A percentile compares a stretch with the other conserved stretches of the same genome.
These are phyloP conservation scores for Cajanus cajan DNA, from an alignment of 306 rosid species.

Conservation along the genomic window DNA sequence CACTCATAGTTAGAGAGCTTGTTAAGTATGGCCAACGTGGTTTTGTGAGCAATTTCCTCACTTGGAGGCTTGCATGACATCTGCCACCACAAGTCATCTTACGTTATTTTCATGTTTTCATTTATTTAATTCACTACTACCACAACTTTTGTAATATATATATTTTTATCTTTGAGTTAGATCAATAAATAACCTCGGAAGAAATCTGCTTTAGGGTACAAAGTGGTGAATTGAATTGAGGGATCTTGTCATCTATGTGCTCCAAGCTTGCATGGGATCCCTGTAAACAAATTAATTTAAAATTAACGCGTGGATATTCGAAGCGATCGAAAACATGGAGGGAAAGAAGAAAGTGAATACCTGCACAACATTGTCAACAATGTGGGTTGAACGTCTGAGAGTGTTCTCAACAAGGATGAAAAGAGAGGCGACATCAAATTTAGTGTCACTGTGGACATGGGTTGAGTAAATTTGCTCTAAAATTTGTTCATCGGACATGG, in stretches of 20 bases:
- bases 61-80: not conserved
- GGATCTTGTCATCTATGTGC: not conserved
- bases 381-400: constrained; percentile 44
- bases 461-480: constrained; percentile 42
- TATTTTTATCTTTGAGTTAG: no score
- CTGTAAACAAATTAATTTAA: not conserved
- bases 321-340: not conserved
- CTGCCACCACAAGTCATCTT: not conserved
- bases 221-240: not conserved
- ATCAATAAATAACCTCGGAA: no score
- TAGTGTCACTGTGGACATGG: constrained; percentile 44
- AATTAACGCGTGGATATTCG: not conserved
- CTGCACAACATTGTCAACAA: constrained; percentile 43
- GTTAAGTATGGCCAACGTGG: not conserved
- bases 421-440: constrained; percentile 51
- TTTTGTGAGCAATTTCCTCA: not conserved
- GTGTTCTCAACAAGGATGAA: constrained; percentile 48
- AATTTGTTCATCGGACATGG: constrained; percentile 41
- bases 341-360: not conserved
- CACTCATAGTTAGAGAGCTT: constrained; percentile 48
- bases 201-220: no score
- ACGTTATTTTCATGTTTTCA: not conserved
- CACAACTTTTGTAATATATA: no score
- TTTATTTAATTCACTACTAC: no score
- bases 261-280: constrained; percentile 8